Base-by-base conservation (phyloP, 768 basidiomycete genomes). In the Podaxis mareebaensis region DNA sequence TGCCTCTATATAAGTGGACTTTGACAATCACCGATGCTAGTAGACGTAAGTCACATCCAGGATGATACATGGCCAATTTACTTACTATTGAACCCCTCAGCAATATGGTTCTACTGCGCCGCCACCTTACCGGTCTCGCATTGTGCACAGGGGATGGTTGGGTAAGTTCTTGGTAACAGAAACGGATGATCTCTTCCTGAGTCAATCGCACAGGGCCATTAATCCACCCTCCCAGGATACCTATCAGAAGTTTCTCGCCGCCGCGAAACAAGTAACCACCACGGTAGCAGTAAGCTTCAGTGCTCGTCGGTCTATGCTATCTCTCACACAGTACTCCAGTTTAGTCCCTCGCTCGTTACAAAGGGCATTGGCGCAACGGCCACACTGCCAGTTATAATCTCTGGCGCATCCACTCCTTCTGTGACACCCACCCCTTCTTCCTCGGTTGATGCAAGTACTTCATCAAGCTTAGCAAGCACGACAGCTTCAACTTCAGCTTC, bases 91-190 rank as follows among this genome's bases (percentile, higher is more conserved):
- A 51, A 22, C 22, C 20, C 12, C 44, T 8, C 52, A 76, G 72
- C 69, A 8, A 74, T 79, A 64, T 78, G 76, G 77, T 76, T 75
- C 52, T 78, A 76, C 67, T 80, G 78, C 58, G 67, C 72, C 54
- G 72, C 71, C 24, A 74, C 66, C n/a, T 58, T 67, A n/a, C 79
- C 77, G 3, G 52, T 67, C 11, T 72, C 73, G 17, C 80, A 79
- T 58, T 81, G 79, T 68, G 65, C 67, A 20, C 65, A 75, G 4
- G 77, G 77, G 26, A 79, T 77, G 77, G 79, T 79, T 39, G 78
- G 77, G 78, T 78, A 63, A 65, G 75, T 70, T 7, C 6, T 22
- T 17, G 12, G 7, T 28, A 10, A 12, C 10, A 24, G 12, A 24
- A 10, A 7, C 0, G 6, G 13, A 53, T 51, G 33, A 52, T 56